phyloP scores from a whole-genome alignment of 805 yeast species.

The Monosporozyma yasuniensis region DNA sequence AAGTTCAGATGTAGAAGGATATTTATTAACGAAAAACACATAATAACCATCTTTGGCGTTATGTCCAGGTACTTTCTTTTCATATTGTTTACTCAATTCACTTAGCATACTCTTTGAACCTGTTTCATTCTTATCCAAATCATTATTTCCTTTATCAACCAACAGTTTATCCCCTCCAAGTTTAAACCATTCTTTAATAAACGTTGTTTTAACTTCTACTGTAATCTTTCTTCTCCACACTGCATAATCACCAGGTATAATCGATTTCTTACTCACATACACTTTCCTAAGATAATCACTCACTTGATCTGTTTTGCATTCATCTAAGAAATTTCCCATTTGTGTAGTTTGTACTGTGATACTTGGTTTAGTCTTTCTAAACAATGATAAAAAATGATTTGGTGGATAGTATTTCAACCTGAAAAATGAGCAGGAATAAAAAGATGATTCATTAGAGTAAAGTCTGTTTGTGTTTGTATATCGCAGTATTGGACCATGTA shows the following conservation, averaged over 20 bases:
- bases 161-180: constrained; percentile 16
- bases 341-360: constrained; percentile 10
- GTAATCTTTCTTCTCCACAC: constrained; percentile 18
- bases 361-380: constrained; percentile 26
- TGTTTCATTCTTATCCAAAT: not conserved
- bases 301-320: constrained; percentile 3
- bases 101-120: not conserved
- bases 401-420: constrained; percentile 22
- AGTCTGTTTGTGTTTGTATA: constrained; percentile 5
- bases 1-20: constrained; percentile 14
- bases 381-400: constrained; percentile 22
- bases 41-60: constrained; percentile 28
- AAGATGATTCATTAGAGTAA: constrained; percentile 12
- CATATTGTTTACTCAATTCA: not conserved
- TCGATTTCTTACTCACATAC: constrained; percentile 5
- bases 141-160: constrained; percentile 5
- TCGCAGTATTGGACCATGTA: constrained; percentile 6
- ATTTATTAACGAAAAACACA: constrained; percentile 15
- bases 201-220: constrained; percentile 9
- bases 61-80: not conserved
- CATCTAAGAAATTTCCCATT: constrained; percentile 2
- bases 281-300: constrained; percentile 9
- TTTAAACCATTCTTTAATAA: constrained; percentile 20
- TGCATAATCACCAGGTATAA: constrained; percentile 21
- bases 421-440: constrained; percentile 19